Evolutionary conservation across 805 yeast species (phyloP).

Genomic region (Barnettozyma populi): DNA sequence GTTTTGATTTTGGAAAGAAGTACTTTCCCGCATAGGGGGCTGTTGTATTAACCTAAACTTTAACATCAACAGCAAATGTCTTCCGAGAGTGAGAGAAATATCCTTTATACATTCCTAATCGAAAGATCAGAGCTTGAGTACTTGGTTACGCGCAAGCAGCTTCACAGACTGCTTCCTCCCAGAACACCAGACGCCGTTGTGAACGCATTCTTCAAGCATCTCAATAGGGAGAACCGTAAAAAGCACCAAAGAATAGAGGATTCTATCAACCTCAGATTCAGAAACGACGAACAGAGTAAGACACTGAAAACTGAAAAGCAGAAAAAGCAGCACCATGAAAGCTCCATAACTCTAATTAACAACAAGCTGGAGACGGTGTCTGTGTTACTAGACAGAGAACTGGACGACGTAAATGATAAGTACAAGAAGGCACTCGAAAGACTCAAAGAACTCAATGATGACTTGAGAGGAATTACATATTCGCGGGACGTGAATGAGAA

Average conservation of each 20-base stretch:
- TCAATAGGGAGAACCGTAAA: constrained; percentile 1
- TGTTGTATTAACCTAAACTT: too few species aligned
- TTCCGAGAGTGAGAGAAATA: constrained; percentile 14
- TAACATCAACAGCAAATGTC: constrained; percentile 9
- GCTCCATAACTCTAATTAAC: constrained; percentile 8
- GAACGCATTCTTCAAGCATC: constrained; percentile 7
- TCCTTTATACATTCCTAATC: constrained; percentile 13
- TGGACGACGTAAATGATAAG: constrained; percentile 20
- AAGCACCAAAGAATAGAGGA: constrained; percentile 5
- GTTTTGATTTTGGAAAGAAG: not conserved
- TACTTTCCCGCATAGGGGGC: too few species aligned
- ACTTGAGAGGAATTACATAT: constrained; percentile 24
- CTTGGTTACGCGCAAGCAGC: constrained; percentile 6
- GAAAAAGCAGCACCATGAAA: not conserved
- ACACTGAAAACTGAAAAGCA: not conserved
- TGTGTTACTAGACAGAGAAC: constrained; percentile 25
- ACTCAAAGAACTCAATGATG: constrained; percentile 14
- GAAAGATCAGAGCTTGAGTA: constrained; percentile 12
- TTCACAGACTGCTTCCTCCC: constrained; percentile 14
- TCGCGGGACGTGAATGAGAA: constrained; percentile 1
- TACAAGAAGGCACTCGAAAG: constrained; percentile 10
- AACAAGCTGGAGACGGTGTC: constrained; percentile 25
- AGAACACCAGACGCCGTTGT: constrained; percentile 5
- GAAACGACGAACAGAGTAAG: not conserved
- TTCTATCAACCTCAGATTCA: constrained; percentile 2